phyloP scores from a whole-genome alignment of 2,329 filamentous ascomycete species.

The Epichloe gansuensis region DNA sequence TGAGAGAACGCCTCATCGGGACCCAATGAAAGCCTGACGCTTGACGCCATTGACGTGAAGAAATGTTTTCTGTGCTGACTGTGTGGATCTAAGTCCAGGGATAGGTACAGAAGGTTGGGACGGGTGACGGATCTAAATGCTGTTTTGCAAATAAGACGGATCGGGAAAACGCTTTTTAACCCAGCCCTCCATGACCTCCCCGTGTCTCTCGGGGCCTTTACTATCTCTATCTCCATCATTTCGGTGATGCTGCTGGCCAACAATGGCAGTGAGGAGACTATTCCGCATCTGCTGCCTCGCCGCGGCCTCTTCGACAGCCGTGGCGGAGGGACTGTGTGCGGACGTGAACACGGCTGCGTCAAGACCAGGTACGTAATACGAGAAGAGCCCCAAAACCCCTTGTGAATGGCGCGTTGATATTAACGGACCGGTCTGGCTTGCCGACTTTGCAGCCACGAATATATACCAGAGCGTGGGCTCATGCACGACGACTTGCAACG shows the following conservation, averaged over 20 bases:
- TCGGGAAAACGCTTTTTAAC: neutral
- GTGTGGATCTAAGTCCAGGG: no score
- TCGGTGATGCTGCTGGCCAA: neutral
- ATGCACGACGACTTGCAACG: conserved; percentile 1
- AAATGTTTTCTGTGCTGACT: no score
- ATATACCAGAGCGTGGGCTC: conserved; percentile 3
- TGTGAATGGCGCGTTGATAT: no score
- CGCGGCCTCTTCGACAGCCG: neutral
- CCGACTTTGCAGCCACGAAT: neutral
- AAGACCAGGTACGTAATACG: neutral
- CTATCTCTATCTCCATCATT: neutral
- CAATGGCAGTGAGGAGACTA: neutral
- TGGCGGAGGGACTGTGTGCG: neutral
- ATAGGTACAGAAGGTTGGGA: no score
- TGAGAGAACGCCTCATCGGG: no score
- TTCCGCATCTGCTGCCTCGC: neutral
- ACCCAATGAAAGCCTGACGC: no score
- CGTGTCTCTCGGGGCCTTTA: no score
- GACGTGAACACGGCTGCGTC: neutral
- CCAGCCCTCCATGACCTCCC: neutral
- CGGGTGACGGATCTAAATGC: no score
- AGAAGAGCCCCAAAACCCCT: no score
- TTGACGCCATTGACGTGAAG: no score
- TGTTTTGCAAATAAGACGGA: neutral
- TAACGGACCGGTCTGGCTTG: no score